phyloP scores from a whole-genome alignment of 2,329 filamentous ascomycete genomes.

The Incumbomyces lentus region DNA sequence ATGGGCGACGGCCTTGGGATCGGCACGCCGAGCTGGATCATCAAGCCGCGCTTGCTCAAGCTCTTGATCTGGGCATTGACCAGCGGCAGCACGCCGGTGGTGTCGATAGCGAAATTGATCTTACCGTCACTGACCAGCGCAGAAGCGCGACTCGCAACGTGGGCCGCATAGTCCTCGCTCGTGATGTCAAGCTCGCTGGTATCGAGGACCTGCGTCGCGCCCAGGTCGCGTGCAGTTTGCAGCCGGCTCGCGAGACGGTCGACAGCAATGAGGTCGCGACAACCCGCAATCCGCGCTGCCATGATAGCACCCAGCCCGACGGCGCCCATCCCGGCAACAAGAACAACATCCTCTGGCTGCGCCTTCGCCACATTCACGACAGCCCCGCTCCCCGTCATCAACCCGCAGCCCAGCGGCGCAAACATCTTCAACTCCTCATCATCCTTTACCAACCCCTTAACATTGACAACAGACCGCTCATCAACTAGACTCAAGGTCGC shows the following conservation, averaged over 20 bases:
- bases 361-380: constrained; percentile 32
- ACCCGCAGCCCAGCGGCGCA: constrained; percentile 37
- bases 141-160: constrained; percentile 28
- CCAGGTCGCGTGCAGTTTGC: constrained; percentile 30
- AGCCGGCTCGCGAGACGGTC: constrained; percentile 30
- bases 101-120: constrained; percentile 40
- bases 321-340: constrained; percentile 37
- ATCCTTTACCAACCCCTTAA: constrained; percentile 28
- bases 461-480: constrained; percentile 34
- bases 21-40: constrained; percentile 42
- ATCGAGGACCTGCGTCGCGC: constrained; percentile 27
- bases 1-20: constrained; percentile 34
- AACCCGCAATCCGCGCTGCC: constrained; percentile 37
- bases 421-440: constrained; percentile 30
- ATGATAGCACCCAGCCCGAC: constrained; percentile 40
- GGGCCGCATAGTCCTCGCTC: constrained; percentile 4
- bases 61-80: constrained; percentile 35
- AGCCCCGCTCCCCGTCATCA: constrained; percentile 37
- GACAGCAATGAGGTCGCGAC: constrained; percentile 32
- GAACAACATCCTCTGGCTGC: constrained; percentile 27
- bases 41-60: constrained; percentile 36
- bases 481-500: constrained; percentile 31
- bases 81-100: constrained; percentile 37
- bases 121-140: constrained; percentile 30
- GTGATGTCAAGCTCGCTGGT: constrained; percentile 25